phyloP scores from a whole-genome alignment of 257 asterid genomes.

The Plectranthus barbatus region DNA sequence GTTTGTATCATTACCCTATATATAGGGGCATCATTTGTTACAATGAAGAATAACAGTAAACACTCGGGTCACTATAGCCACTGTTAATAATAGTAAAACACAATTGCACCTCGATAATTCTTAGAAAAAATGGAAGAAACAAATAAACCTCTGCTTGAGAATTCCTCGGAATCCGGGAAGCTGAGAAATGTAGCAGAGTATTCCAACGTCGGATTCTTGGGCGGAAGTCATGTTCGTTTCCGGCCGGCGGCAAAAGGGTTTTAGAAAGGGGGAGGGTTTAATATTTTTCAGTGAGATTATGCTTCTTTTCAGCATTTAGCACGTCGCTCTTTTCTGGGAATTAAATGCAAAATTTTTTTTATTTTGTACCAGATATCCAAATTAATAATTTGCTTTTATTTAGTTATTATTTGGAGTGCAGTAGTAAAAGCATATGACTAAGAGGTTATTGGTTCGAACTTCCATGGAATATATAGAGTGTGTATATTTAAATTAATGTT shows the following conservation, averaged over 20 bases:
- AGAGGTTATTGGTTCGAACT: too few species aligned
- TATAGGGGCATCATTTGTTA: background rate
- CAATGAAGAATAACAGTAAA: background rate
- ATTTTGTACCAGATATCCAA: too few species aligned
- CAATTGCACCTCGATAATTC: background rate
- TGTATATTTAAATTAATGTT: too few species aligned
- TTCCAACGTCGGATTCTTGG: slow-evolving; percentile 77
- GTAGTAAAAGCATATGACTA: too few species aligned
- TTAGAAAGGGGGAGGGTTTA: slow-evolving; percentile 17
- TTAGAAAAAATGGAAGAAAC: slow-evolving; percentile 15
- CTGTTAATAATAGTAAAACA: background rate
- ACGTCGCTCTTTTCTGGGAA: too few species aligned
- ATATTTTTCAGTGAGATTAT: background rate
- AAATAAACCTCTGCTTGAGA: slow-evolving; percentile 72
- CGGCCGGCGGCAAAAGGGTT: slow-evolving; percentile 12
- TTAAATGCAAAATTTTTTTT: too few species aligned
- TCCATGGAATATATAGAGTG: too few species aligned
- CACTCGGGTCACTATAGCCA: background rate
- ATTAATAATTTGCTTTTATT: too few species aligned
- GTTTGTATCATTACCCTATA: background rate
- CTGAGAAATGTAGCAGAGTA: slow-evolving; percentile 64
- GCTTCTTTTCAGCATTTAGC: slow-evolving; percentile 3
- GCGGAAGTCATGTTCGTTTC: slow-evolving; percentile 35
- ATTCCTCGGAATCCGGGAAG: slow-evolving; percentile 84
- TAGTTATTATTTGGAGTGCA: too few species aligned